Evolutionary conservation across 2,329 filamentous ascomycete genomes (phyloP), one percentile per base, ranked within the genome.

Genomic region (Hypoxylon sp.): DNA sequence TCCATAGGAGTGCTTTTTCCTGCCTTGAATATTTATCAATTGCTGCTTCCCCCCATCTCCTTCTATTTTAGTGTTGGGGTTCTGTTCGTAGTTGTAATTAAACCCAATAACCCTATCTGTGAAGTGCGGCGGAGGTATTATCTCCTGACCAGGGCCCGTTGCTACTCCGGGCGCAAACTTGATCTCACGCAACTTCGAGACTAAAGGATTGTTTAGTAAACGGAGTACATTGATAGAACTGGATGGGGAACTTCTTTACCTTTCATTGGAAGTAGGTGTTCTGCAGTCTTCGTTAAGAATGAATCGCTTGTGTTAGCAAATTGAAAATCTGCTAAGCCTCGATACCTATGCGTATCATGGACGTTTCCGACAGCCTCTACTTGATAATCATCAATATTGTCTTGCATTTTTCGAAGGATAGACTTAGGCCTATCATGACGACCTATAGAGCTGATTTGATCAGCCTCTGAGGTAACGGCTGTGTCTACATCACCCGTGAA

Each of bases 311-410:
- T 85, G 55, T 91, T 90, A 22, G 92, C 89, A 80, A 91, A 95
- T 75, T 97, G 93, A 76, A 97, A 97, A 80, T 98, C 95, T 8
- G 94, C 91, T 71, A 97, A 85, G 33, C 87, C 90, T 77, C 95
- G 88, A 80, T 97, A 99, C 39, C 95, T 89, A 83, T 98, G 94
- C 0, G 92, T 96, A 72, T 93, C 89, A 61, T 90, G 88, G 67
- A 98, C 87, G 19, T 89, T 80, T 6, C 94, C 94, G 2, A 94
- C 85, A 0, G 90, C 85, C 72, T 94, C 89, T 31, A 93, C 85
- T 3, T 85, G 81, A 77, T 94, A 95, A 8, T 80, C 86, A 8
- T 84, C 86, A 0, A 84, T 81, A 76, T 94, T 96, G 77, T 97
- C 94, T 71, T 85, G 86, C 66, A 97, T 79, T 69, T 87, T 91